Percentiles rank a stretch among this genome's conserved stretches.
These are phyloP conservation scores for Astraeus odoratus DNA, from an alignment of 768 basidiomycete genomes.

Conservation along the genomic window DNA sequence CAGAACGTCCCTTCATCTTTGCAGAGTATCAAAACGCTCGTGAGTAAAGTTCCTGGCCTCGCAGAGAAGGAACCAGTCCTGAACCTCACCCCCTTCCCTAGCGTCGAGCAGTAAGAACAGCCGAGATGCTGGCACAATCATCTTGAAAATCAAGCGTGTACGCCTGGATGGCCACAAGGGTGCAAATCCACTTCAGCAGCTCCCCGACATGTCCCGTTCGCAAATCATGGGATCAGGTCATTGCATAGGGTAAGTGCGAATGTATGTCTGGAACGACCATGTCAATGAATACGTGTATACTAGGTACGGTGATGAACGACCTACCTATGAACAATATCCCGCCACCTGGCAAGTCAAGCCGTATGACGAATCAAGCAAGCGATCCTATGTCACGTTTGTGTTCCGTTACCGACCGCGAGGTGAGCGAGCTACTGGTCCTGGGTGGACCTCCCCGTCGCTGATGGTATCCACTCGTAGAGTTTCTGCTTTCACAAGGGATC, in stretches of 20 bases:
- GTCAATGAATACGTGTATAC: conserved; percentile 2
- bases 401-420: conserved; percentile 59
- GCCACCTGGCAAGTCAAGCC: conserved; percentile 51
- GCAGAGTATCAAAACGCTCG: conserved; percentile 34
- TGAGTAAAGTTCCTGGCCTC: conserved; percentile 14
- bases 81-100: conserved; percentile 2
- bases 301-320: conserved; percentile 44
- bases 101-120: conserved; percentile 16
- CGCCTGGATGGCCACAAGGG: conserved; percentile 25
- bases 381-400: conserved; percentile 57
- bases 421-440: conserved; percentile 18
- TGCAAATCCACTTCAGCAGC: conserved; percentile 37
- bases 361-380: conserved; percentile 32
- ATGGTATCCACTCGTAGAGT: conserved; percentile 29
- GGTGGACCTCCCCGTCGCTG: neutral
- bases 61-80: neutral
- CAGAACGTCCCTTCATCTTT: conserved; percentile 60
- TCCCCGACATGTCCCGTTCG: conserved; percentile 32
- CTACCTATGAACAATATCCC: conserved; percentile 33
- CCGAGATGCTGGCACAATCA: conserved; percentile 45
- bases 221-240: conserved; percentile 35
- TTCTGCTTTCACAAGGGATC: conserved; percentile 47
- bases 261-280: neutral
- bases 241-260: conserved; percentile 37
- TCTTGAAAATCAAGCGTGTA: conserved; percentile 38